A percentile compares a stretch with the other conserved stretches of the same genome.
Evolutionary conservation across 2,329 filamentous ascomycete genomes (phyloP).

Genomic region (Elsinoe fawcettii): DNA sequence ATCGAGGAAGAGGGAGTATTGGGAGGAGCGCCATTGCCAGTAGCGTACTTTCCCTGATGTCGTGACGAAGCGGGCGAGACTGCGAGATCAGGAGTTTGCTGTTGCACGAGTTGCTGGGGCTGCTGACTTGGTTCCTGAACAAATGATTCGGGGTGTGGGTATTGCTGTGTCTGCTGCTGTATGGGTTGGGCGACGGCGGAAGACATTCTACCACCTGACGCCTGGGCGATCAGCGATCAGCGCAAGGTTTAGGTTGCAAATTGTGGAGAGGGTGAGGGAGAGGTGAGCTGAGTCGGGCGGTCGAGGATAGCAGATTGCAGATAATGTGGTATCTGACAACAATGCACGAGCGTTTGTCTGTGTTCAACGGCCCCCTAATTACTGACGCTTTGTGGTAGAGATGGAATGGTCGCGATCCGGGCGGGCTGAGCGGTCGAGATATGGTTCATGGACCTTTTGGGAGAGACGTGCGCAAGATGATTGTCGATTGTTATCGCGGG

Average conservation of each 20-base stretch:
- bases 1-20: constrained; percentile 34
- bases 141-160: constrained; percentile 19
- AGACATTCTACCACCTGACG: constrained; percentile 24
- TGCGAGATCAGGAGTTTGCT: constrained; percentile 21
- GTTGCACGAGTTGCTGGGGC: constrained; percentile 19
- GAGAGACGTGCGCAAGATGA: background rate
- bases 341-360: constrained; percentile 15
- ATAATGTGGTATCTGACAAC: constrained; percentile 12
- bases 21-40: constrained; percentile 35
- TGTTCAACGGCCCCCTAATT: constrained; percentile 15
- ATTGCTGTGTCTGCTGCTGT: constrained; percentile 23
- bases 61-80: constrained; percentile 32
- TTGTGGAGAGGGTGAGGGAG: background rate
- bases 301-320: constrained; percentile 14
- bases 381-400: constrained; percentile 1
- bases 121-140: constrained; percentile 12
- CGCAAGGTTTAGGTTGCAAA: constrained; percentile 14
- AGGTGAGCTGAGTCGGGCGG: constrained; percentile 1
- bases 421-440: constrained; percentile 13
- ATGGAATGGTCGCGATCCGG: constrained; percentile 13
- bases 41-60: constrained; percentile 30
- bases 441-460: constrained; percentile 13
- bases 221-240: constrained; percentile 13
- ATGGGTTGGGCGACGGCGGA: constrained; percentile 27
- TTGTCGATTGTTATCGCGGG: constrained; percentile 16